Conservation (phyloP, 2,329 filamentous ascomycete genomes). For the Pochonia chlamydosporia region DNA sequence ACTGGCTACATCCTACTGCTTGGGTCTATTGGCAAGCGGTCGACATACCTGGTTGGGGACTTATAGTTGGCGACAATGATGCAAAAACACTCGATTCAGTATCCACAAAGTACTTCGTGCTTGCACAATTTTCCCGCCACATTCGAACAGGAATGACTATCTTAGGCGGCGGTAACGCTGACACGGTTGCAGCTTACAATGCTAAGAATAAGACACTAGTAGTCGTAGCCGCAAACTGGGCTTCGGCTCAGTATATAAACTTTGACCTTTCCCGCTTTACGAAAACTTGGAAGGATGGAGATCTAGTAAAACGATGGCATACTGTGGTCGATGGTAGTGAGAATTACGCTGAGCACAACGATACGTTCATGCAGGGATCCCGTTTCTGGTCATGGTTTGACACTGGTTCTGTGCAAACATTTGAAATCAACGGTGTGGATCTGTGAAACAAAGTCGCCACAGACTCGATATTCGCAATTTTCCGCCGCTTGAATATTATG, state of each 20-base stretch:
- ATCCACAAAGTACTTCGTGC: conserved; percentile 33
- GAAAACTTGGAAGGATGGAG: neutral
- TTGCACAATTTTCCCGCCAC: conserved; percentile 36
- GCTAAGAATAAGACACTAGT: conserved; percentile 24
- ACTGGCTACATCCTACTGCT: conserved; percentile 32
- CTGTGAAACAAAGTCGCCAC: neutral
- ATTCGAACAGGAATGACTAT: conserved; percentile 34
- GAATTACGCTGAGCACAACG: neutral
- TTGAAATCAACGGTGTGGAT: conserved; percentile 3
- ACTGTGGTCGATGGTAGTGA: neutral
- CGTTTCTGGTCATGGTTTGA: conserved; percentile 5
- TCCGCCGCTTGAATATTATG: too few relatives aligned
- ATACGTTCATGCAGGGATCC: neutral
- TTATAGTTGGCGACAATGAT: conserved; percentile 34
- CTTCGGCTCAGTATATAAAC: conserved; percentile 27
- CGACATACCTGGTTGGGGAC: conserved; percentile 34
- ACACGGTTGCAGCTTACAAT: conserved; percentile 34
- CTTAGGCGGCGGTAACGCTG: conserved; percentile 27
- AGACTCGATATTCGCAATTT: too few relatives aligned
- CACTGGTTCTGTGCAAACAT: conserved; percentile 1
- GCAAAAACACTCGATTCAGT: conserved; percentile 20
- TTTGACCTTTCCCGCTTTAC: conserved; percentile 32
- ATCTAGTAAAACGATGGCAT: neutral
- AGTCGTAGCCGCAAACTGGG: conserved; percentile 35
- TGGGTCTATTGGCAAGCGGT: conserved; percentile 40